Conservation (phyloP, 306 rosid genomes). For the Vicia faba region DNA sequence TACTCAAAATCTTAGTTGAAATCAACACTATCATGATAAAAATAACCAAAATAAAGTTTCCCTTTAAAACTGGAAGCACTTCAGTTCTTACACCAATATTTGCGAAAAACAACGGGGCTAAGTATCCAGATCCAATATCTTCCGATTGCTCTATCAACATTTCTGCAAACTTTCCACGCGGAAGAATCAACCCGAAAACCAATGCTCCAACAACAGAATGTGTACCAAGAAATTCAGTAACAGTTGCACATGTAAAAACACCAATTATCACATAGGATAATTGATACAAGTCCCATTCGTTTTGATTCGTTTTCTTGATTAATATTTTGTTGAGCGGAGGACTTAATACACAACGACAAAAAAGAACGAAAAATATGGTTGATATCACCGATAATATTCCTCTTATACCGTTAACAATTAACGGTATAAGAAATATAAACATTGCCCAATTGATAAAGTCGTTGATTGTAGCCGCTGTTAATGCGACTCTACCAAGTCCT, state of each 20-base stretch:
- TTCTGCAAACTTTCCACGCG: slow-evolving; percentile 41
- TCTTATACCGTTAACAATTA: not conserved
- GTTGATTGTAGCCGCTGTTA: slow-evolving; percentile 39
- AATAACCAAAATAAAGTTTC: not conserved
- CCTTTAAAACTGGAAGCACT: rapidly evolving
- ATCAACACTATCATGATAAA: not conserved
- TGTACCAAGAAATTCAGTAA: slow-evolving; percentile 46
- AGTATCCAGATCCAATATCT: slow-evolving; percentile 24
- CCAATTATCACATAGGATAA: slow-evolving; percentile 37
- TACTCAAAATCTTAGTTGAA: slow-evolving; percentile 37
- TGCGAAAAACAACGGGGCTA: slow-evolving; percentile 43
- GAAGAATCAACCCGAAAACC: slow-evolving; percentile 41
- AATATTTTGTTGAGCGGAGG: slow-evolving; percentile 15
- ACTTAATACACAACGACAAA: slow-evolving; percentile 32
- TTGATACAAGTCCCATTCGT: slow-evolving; percentile 27
- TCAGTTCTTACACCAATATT: slow-evolving; percentile 30
- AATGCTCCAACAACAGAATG: slow-evolving; percentile 46
- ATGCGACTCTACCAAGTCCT: slow-evolving; percentile 35
- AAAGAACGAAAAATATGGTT: not conserved
- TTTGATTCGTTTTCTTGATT: not conserved
- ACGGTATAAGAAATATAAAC: slow-evolving; percentile 33
- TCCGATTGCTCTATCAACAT: slow-evolving; percentile 39
- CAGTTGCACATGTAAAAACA: slow-evolving; percentile 1
- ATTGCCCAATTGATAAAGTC: slow-evolving; percentile 47
- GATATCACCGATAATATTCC: not conserved